phyloP scores from a whole-genome alignment of 2,329 filamentous ascomycete species.

The Dactylella cylindrospora region DNA sequence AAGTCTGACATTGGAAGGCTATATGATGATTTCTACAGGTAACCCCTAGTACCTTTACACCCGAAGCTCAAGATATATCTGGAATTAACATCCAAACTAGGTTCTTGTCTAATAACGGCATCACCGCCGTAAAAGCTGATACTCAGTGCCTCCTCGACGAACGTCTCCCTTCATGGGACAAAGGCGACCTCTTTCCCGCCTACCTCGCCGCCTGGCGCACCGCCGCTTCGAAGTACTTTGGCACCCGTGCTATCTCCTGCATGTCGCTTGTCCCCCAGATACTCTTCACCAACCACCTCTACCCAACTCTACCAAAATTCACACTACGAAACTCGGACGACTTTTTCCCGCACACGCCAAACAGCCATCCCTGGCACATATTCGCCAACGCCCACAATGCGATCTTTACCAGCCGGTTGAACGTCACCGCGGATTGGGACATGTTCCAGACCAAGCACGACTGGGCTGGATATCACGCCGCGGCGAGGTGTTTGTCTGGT shows the following conservation, averaged over 20 bases:
- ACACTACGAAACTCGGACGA: constrained; percentile 72
- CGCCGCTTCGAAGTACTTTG: constrained; percentile 74
- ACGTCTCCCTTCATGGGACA: constrained; percentile 68
- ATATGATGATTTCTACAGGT: constrained; percentile 84
- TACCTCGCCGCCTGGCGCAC: constrained; percentile 88
- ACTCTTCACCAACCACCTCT: constrained; percentile 60
- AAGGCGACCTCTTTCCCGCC: constrained; percentile 63
- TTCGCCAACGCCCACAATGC: constrained; percentile 91
- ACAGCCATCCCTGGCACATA: constrained; percentile 89
- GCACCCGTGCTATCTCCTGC: constrained; percentile 78
- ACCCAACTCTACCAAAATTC: constrained; percentile 21
- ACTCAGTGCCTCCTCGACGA: constrained; percentile 86
- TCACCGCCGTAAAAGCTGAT: constrained; percentile 91
- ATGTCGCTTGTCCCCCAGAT: constrained; percentile 90
- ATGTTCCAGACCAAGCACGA: constrained; percentile 70
- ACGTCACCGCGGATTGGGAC: constrained; percentile 74
- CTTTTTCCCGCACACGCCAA: constrained; percentile 80
- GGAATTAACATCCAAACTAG: constrained; percentile 43
- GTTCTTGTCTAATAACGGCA: constrained; percentile 71
- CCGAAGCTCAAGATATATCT: background rate
- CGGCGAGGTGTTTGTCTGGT: constrained; percentile 83
- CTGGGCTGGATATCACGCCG: constrained; percentile 80
- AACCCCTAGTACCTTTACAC: background rate
- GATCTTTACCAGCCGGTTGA: constrained; percentile 78
- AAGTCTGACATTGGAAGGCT: constrained; percentile 71